Base-by-base conservation (phyloP, 2,329 filamentous ascomycete species). In the Fusarium fracticaudum region DNA sequence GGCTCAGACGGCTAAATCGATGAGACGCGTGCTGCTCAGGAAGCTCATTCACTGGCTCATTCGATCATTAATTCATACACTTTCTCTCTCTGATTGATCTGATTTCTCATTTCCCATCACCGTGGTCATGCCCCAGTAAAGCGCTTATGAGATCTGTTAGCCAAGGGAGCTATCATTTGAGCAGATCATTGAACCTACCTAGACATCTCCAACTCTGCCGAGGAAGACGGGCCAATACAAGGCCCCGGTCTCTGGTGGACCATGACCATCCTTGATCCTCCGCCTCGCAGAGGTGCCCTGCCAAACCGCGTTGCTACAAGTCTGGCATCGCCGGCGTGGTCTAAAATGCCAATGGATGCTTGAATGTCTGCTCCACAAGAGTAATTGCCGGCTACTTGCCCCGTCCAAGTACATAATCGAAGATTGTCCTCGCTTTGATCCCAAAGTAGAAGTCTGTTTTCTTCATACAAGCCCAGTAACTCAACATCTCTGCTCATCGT, bases 371-470 rank as follows among this genome's bases (percentile, higher is more conserved):
- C 67, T 70, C 67, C 69, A 69, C 75, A 75, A 60, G 64, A 38
- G 66, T 72, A 74, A 74, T 66, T 78, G 70, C 68, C 68, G 74
- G 66, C 60, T 66, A 67, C 47, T 62, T 72, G 73, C 72, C 67
- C 66, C 69, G 59, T 64, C 67, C 67, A 71, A 79, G 72, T 80
- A 80, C 77, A 79, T 79, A 80, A 79, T 72, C 70, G 68, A 74
- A 75, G 67, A 64, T 67, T 74, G 59, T 76, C 76, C 77, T 80
- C 78, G 63, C 50, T 68, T 66, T 69, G 66, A 64, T 78, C 76
- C 76, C 65, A 77, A 76, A 77, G 75, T 62, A 71, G 75, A 67
- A 76, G 73, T 76, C 64, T 78, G 70, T 74, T 78, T 60, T 77
- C 35, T 55, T 55, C 51, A 41, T 66, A 71, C 61, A 69, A 60